A percentile compares a stretch with the other conserved stretches of the same genome.
These are phyloP conservation scores for Pythium brassicae DNA, from an alignment of 352 stramenopile genomes.

Conservation along the genomic window DNA sequence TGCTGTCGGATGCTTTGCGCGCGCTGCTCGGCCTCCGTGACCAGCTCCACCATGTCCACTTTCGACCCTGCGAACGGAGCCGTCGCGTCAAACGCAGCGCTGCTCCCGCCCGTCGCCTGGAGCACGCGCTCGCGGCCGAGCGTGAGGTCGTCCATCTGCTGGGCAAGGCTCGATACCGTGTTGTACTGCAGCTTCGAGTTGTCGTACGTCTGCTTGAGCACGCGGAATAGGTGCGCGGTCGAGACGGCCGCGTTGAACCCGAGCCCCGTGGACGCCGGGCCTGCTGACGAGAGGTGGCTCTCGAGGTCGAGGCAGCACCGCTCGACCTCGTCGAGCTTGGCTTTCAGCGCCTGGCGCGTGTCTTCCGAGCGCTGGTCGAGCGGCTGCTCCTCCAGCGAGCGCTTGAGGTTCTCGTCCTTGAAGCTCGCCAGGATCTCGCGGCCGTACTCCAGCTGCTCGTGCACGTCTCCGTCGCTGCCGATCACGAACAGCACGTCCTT, in stretches of 20 bases:
- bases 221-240: constrained; percentile 52
- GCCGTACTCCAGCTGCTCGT: constrained; percentile 68
- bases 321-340: constrained; percentile 47
- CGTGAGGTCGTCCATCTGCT: constrained; percentile 49
- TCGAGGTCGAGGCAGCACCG: constrained; percentile 51
- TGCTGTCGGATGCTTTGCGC: constrained; percentile 37
- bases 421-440: constrained; percentile 69
- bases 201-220: constrained; percentile 73
- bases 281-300: constrained; percentile 32
- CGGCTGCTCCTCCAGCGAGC: constrained; percentile 59
- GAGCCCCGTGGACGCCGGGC: constrained; percentile 17
- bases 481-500: constrained; percentile 78
- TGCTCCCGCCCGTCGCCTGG: constrained; percentile 19
- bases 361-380: constrained; percentile 64
- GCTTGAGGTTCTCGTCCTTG: constrained; percentile 57
- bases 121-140: constrained; percentile 25
- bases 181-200: constrained; percentile 77
- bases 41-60: constrained; percentile 40
- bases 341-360: constrained; percentile 38
- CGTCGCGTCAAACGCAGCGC: constrained; percentile 12
- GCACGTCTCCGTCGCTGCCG: constrained; percentile 68
- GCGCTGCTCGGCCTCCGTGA: constrained; percentile 39
- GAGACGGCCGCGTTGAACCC: constrained; percentile 18
- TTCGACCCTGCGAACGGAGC: constrained; percentile 27
- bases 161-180: constrained; percentile 41